Percentiles rank a stretch among this genome's conserved stretches.
These are phyloP conservation scores for Bromus sterilis DNA, from an alignment of 176 grass and related monocot species.

Conservation along the genomic window DNA sequence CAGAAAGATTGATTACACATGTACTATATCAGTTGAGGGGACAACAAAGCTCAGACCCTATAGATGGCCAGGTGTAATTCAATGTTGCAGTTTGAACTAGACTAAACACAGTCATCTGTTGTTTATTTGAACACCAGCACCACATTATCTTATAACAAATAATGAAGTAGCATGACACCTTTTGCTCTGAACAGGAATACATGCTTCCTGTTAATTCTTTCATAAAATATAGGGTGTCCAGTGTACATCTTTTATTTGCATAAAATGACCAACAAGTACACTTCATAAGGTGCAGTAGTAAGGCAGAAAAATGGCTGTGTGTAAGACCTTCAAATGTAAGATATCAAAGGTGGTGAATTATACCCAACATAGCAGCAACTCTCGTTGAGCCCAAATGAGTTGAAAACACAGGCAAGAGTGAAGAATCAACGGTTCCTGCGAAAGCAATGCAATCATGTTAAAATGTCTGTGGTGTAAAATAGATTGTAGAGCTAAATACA, in stretches of 20 bases:
- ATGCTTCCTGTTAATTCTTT: background rate
- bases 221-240: background rate
- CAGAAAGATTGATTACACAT: background rate
- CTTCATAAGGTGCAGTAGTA: background rate
- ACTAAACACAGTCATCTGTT: background rate
- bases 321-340: background rate
- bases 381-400: background rate
- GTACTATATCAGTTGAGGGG: background rate
- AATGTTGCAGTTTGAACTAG: background rate
- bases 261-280: background rate
- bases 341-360: constrained; percentile 7
- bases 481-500: background rate
- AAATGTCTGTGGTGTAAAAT: background rate
- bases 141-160: background rate
- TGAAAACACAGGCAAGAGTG: constrained; percentile 10
- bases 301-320: background rate
- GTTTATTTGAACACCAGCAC: background rate
- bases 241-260: background rate
- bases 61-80: background rate
- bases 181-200: background rate
- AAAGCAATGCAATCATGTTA: background rate
- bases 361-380: constrained; percentile 11
- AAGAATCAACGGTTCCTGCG: background rate
- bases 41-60: background rate
- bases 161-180: background rate